phyloP scores from a whole-genome alignment of 2,329 filamentous ascomycete species.

The Leptodontidium sp. region DNA sequence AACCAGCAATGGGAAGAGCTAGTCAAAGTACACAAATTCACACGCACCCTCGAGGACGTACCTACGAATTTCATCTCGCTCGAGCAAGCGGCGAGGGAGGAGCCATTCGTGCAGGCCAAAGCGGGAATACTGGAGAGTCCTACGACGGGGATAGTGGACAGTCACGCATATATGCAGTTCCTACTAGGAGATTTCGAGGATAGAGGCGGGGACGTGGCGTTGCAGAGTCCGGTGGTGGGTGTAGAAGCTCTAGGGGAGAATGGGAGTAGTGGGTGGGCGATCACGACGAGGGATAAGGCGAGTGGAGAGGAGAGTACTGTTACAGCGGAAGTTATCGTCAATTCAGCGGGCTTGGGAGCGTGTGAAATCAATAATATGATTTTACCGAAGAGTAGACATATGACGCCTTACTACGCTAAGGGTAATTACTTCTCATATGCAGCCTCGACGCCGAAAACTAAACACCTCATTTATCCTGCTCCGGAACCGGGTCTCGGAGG shows the following conservation, averaged over 20 bases:
- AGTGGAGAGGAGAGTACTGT: slow-evolving; percentile 64
- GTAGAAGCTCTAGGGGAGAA: slow-evolving; percentile 53
- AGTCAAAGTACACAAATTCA: slow-evolving; percentile 59
- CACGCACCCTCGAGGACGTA: slow-evolving; percentile 56
- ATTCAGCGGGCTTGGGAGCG: slow-evolving; percentile 84
- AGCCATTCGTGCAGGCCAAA: slow-evolving; percentile 78
- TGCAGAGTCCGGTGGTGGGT: slow-evolving; percentile 69
- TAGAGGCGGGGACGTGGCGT: slow-evolving; percentile 75
- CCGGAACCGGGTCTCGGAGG: slow-evolving; percentile 83
- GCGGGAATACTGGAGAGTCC: slow-evolving; percentile 83
- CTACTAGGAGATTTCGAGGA: slow-evolving; percentile 82
- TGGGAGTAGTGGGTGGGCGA: slow-evolving; percentile 72
- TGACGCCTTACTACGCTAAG: slow-evolving; percentile 82
- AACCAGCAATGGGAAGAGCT: slow-evolving; percentile 62
- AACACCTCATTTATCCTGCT: slow-evolving; percentile 85
- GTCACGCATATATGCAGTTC: slow-evolving; percentile 82
- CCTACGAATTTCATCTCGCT: slow-evolving; percentile 74
- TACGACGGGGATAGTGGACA: slow-evolving; percentile 90
- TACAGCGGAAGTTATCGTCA: slow-evolving; percentile 80
- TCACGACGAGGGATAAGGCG: slow-evolving; percentile 60
- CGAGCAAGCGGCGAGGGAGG: slow-evolving; percentile 68
- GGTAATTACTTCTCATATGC: slow-evolving; percentile 93
- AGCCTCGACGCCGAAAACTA: slow-evolving; percentile 68
- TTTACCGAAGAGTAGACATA: slow-evolving; percentile 63
- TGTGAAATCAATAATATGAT: slow-evolving; percentile 84